Base-by-base conservation (phyloP, 352 stramenopile species). In the Globisporangium barbulae region DNA sequence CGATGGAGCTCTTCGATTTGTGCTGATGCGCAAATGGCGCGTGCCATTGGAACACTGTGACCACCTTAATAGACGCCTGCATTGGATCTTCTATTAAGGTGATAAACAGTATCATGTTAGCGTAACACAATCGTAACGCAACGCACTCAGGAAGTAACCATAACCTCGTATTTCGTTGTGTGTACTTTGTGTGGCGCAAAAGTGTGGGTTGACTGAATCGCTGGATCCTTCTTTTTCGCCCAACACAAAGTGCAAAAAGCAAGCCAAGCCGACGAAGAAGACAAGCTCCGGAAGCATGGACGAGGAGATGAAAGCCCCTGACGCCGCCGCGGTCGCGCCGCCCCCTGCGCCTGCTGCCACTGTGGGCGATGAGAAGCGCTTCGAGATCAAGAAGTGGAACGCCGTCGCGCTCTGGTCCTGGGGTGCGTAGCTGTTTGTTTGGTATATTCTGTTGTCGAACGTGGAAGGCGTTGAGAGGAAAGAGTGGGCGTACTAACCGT, bases 321-420 rank as follows among this genome's bases (percentile, higher is more conserved):
- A 71, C 28, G 65, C 28, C 17, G 62, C 63, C n/a, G 53, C 63
- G 17, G 48, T 68, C 17, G 63, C 64, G 33, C 49, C 70, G 13
- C 41, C 49, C 22, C 56, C 62, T 28, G 53, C 62, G 31, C 62
- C 62, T 55, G 44, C 53, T 19, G 31, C 56, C 2, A 31, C 65
- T 13, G 33, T 31, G 21, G 52, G 54, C 31, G 80, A 93, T 47
- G 83, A 91, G 68, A 93, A 93, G 74, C 88, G 96, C 64, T 99
- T 99, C 70, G 97, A 99, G 88, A 99, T 99, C 73, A 99, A 99
- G 76, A 99, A 99, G 79, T 99, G 97, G 96, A 99, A 98, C 78
- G 93, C 96, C 13, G 93, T 99, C 44, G 97, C 97, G 63, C 98
- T 99, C 79, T 99, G 98, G 98, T 98, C 90, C 10, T 99, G 97